Evolutionary conservation across 345 rosid genomes (phyloP).

Genomic region (Populus pruinosa): DNA sequence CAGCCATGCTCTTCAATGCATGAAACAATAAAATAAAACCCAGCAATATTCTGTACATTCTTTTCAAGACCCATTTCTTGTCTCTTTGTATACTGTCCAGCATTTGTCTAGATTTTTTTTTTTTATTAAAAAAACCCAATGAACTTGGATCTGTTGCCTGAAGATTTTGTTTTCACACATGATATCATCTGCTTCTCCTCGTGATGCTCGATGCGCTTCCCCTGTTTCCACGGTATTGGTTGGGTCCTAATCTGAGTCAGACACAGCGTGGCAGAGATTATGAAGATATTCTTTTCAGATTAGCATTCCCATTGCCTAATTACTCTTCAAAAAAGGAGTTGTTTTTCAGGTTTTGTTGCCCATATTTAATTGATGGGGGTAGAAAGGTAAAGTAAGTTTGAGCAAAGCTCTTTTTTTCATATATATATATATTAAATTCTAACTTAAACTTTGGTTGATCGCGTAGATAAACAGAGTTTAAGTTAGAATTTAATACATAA

Average conservation of each 20-base stretch:
- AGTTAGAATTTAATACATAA: too few relatives aligned
- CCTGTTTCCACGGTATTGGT: slow-evolving; percentile 16
- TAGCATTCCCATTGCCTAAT: not conserved
- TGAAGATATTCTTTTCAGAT: slow-evolving; percentile 12
- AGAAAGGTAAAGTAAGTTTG: slow-evolving; percentile 24
- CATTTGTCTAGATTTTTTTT: not conserved
- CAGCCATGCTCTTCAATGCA: too few relatives aligned
- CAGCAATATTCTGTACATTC: too few relatives aligned
- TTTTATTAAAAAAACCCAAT: not conserved
- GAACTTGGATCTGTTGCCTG: slow-evolving; percentile 8
- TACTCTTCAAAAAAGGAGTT: slow-evolving; percentile 34
- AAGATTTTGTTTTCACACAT: slow-evolving; percentile 13
- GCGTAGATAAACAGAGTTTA: too few relatives aligned
- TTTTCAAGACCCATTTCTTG: not conserved
- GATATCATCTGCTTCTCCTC: slow-evolving; percentile 29
- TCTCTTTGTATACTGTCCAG: not conserved
- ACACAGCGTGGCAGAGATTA: slow-evolving; percentile 33
- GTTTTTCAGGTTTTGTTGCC: slow-evolving; percentile 28
- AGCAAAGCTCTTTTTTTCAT: too few relatives aligned
- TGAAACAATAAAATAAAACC: too few relatives aligned
- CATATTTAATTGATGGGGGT: slow-evolving; percentile 33
- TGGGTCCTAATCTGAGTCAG: slow-evolving; percentile 26
- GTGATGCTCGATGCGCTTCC: slow-evolving; percentile 34
- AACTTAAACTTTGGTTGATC: too few relatives aligned
- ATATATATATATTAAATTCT: too few relatives aligned